Conservation (phyloP, 2,329 filamentous ascomycete species). For the Phaeoacremonium minimum region DNA sequence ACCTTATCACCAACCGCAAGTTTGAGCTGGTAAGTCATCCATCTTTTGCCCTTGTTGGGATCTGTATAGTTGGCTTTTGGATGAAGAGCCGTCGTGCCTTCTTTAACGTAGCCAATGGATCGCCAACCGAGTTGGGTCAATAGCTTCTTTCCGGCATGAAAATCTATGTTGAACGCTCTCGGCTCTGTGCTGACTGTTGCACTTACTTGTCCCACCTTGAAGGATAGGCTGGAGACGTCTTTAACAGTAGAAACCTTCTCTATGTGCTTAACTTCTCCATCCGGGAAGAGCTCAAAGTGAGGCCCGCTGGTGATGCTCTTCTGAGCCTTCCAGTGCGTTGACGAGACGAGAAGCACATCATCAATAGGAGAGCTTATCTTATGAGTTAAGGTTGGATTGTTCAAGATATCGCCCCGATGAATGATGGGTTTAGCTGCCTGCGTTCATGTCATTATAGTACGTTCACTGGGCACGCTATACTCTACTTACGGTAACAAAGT, state of each 20-base stretch:
- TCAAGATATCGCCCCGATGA: conserved; percentile 50
- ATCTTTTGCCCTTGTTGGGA: conserved; percentile 19
- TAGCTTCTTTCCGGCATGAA: conserved; percentile 29
- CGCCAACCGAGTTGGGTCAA: no score
- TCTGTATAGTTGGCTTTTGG: conserved; percentile 27
- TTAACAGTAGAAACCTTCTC: no score
- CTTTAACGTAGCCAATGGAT: conserved; percentile 27
- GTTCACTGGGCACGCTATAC: no score
- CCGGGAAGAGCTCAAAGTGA: conserved; percentile 32
- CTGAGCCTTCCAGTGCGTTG: conserved; percentile 32
- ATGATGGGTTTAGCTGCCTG: conserved; percentile 48
- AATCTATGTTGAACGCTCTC: conserved; percentile 31
- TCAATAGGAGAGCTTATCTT: conserved; percentile 18
- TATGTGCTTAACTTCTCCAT: no score
- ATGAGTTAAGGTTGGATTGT: conserved; percentile 45
- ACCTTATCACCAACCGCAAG: conserved; percentile 47
- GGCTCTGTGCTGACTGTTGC: conserved; percentile 26
- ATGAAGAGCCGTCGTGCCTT: conserved; percentile 28
- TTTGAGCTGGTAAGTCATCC: conserved; percentile 38
- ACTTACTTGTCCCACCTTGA: conserved; percentile 19
- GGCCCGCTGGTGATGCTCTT: conserved; percentile 30
- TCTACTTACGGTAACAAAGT: no score
- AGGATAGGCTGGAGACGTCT: conserved; percentile 21
- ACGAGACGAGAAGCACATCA: conserved; percentile 32
- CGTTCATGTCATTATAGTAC: no score